phyloP scores from a whole-genome alignment of 306 rosid species.

The Luffa acutangula region DNA sequence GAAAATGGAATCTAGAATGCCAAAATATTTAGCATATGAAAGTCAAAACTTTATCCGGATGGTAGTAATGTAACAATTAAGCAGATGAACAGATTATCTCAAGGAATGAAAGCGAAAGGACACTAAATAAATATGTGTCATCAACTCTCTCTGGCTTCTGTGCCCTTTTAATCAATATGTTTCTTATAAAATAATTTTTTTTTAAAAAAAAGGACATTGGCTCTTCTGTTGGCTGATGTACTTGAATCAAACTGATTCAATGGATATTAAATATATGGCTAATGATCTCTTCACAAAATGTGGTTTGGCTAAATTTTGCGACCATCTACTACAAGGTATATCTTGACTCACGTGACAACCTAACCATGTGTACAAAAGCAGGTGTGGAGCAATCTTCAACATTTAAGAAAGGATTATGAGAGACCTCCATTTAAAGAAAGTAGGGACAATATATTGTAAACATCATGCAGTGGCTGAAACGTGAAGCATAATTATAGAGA shows the following conservation, averaged over 20 bases:
- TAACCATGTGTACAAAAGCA: background rate
- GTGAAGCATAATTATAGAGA: background rate
- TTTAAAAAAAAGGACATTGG: background rate
- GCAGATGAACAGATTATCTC: background rate
- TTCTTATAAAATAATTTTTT: background rate
- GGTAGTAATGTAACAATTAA: background rate
- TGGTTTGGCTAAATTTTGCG: background rate
- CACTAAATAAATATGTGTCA: background rate
- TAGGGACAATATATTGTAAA: background rate
- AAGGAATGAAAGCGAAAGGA: background rate
- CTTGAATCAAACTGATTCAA: background rate
- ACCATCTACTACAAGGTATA: background rate
- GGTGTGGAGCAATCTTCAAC: background rate
- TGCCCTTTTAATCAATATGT: background rate
- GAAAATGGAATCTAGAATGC: slow-evolving; percentile 69
- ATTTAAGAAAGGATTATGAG: background rate
- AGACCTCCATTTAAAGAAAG: background rate
- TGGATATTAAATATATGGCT: background rate
- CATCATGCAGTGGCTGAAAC: background rate
- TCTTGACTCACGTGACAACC: background rate
- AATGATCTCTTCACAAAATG: background rate
- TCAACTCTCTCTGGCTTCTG: background rate
- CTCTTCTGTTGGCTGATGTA: background rate
- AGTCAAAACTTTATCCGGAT: background rate
- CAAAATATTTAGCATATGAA: slow-evolving; percentile 19